phyloP scores from a whole-genome alignment of 1,284 basidiomycete species.

The Tylopilus sp. region DNA sequence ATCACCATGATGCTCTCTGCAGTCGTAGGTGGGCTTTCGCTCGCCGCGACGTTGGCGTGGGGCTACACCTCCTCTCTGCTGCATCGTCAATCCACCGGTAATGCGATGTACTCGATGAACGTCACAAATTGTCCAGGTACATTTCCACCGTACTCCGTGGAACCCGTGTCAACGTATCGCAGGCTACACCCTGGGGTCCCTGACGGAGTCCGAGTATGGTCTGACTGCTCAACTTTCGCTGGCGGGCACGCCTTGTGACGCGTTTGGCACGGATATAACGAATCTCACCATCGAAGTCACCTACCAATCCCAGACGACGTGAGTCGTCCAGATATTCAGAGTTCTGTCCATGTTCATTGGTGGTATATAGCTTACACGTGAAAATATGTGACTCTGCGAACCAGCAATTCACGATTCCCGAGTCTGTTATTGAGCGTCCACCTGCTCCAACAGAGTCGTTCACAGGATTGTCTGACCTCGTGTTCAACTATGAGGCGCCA shows the following conservation, averaged over 20 bases:
- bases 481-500: constrained; percentile 64
- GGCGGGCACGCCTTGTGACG: constrained; percentile 64
- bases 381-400: constrained; percentile 70
- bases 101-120: constrained; percentile 23
- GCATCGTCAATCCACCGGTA: constrained; percentile 4
- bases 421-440: constrained; percentile 54
- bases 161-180: background rate
- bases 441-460: constrained; percentile 36
- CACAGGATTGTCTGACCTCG: constrained; percentile 49
- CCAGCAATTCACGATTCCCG: constrained; percentile 68
- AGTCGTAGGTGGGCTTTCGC: constrained; percentile 22
- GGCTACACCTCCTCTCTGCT: constrained; percentile 6
- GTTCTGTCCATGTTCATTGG: background rate
- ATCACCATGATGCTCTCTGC: constrained; percentile 15
- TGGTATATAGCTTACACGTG: constrained; percentile 59
- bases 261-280: constrained; percentile 66
- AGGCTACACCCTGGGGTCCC: constrained; percentile 54
- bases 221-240: constrained; percentile 58
- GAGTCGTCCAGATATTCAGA: constrained; percentile 21
- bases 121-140: constrained; percentile 33
- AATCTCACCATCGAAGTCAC: constrained; percentile 65
- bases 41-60: constrained; percentile 16
- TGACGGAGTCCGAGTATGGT: constrained; percentile 48
- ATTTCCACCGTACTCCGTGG: background rate
- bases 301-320: constrained; percentile 56